phyloP scores from a whole-genome alignment of 805 yeast genomes.

The Myxozyma monticola region DNA sequence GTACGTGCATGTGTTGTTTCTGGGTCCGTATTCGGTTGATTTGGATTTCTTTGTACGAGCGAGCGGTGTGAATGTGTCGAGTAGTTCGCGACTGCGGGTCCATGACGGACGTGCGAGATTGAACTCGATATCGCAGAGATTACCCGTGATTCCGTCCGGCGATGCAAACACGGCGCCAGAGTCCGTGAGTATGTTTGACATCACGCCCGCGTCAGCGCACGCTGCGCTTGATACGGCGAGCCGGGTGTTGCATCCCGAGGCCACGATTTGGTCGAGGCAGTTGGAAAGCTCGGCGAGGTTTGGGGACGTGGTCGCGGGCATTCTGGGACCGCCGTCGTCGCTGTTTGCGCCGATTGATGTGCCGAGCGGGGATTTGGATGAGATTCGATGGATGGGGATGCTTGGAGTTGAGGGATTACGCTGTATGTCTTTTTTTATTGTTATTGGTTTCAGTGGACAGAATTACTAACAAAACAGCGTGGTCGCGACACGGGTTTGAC shows the following conservation, averaged over 20 bases:
- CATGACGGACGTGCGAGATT: constrained; percentile 27
- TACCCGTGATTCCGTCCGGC: not conserved
- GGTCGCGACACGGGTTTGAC: constrained; percentile 25
- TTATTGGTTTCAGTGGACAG: not conserved
- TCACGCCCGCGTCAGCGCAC: constrained; percentile 10
- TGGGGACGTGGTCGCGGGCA: constrained; percentile 9
- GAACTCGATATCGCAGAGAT: constrained; percentile 15
- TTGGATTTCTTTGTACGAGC: constrained; percentile 14
- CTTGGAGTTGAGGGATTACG: constrained; percentile 11
- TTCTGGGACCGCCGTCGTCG: constrained; percentile 21
- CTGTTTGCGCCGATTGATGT: constrained; percentile 28
- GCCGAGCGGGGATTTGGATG: constrained; percentile 19
- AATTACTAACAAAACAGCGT: constrained; percentile 4
- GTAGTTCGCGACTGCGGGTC: constrained; percentile 1
- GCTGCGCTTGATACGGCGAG: constrained; percentile 19
- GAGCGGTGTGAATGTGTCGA: constrained; percentile 6
- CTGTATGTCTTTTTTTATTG: constrained; percentile 1
- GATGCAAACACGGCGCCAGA: constrained; percentile 6
- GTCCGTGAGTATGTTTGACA: constrained; percentile 16
- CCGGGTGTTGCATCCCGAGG: constrained; percentile 14
- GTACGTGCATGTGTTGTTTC: constrained; percentile 16
- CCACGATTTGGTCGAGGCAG: constrained; percentile 26
- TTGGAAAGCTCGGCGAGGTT: constrained; percentile 9
- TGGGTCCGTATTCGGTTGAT: constrained; percentile 25
- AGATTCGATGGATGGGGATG: constrained; percentile 20